A percentile compares a stretch with the other conserved stretches of the same genome.
These are phyloP conservation scores for Glycine soja DNA, from an alignment of 306 rosid genomes.

Conservation along the genomic window DNA sequence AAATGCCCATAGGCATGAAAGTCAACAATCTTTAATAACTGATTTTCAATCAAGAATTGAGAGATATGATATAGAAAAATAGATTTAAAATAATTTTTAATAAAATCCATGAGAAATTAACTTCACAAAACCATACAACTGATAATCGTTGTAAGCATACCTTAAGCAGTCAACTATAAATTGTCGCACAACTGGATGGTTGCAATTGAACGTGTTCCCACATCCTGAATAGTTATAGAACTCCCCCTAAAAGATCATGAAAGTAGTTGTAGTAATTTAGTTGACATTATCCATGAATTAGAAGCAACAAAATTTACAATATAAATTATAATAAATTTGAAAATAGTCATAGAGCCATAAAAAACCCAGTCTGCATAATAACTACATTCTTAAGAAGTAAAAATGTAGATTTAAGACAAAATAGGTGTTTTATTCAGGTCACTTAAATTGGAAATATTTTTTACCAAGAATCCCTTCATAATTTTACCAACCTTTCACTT, in stretches of 20 bases:
- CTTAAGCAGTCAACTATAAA: constrained; percentile 92
- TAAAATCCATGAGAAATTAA: constrained; percentile 30
- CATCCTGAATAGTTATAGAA: constrained; percentile 99
- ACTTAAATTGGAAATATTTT: constrained; percentile 14
- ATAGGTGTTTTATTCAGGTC: not conserved
- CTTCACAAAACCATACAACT: constrained; percentile 22
- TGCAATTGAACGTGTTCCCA: constrained; percentile 96
- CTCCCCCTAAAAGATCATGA: constrained; percentile 71
- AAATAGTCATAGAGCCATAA: constrained; percentile 35
- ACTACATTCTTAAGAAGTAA: constrained; percentile 32
- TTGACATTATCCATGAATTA: constrained; percentile 35
- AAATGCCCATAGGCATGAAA: constrained; percentile 32
- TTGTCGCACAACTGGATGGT: constrained; percentile 90
- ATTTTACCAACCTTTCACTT: constrained; percentile 2
- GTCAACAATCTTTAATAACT: constrained; percentile 38
- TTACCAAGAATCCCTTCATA: constrained; percentile 4
- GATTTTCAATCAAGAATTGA: constrained; percentile 27
- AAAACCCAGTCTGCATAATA: constrained; percentile 17
- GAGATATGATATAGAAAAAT: constrained; percentile 13
- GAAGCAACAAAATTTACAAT: constrained; percentile 10
- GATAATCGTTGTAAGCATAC: constrained; percentile 51
- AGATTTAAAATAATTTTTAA: constrained; percentile 7
- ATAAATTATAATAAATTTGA: constrained; percentile 24
- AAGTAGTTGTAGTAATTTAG: constrained; percentile 19
- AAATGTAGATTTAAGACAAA: constrained; percentile 24